These are phyloP conservation scores for Aspergillus jensenii DNA, from an alignment of 2,329 filamentous ascomycete genomes.

Conservation along the genomic window DNA sequence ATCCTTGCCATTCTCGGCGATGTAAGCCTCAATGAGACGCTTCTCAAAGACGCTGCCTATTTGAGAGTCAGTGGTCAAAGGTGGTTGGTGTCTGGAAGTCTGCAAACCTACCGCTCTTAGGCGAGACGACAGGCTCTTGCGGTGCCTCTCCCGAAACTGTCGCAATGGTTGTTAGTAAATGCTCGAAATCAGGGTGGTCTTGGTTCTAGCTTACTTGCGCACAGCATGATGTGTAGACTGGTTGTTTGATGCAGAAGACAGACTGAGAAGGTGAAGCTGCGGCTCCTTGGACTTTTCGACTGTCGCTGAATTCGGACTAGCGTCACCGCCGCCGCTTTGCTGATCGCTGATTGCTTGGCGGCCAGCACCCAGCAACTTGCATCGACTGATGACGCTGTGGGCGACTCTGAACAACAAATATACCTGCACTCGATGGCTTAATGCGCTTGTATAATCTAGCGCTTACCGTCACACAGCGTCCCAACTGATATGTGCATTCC, in stretches of 20 bases:
- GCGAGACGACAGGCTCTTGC: conserved; percentile 89
- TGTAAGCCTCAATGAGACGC: conserved; percentile 90
- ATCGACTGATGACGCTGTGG: not conserved
- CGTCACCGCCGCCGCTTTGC: conserved; percentile 16
- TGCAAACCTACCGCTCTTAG: conserved; percentile 74
- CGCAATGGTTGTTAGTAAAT: conserved; percentile 19
- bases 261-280: conserved; percentile 30
- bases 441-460: not conserved
- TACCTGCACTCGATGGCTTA: not conserved
- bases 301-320: conserved; percentile 34
- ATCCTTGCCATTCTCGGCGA: conserved; percentile 89
- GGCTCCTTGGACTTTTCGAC: conserved; percentile 40
- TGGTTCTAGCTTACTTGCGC: conserved; percentile 58
- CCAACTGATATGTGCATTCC: not conserved
- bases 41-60: conserved; percentile 89
- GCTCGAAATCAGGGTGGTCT: not conserved
- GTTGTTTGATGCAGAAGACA: conserved; percentile 22
- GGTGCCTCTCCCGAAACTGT: conserved; percentile 95
- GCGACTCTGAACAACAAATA: not conserved
- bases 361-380: not conserved
- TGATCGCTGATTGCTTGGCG: conserved; percentile 24
- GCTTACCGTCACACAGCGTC: not conserved
- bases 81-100: conserved; percentile 13
- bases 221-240: conserved; percentile 52
- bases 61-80: conserved; percentile 27